These are phyloP conservation scores for Anthracocystis panici-leucophaei DNA, from an alignment of 1,284 basidiomycete species.

Conservation along the genomic window DNA sequence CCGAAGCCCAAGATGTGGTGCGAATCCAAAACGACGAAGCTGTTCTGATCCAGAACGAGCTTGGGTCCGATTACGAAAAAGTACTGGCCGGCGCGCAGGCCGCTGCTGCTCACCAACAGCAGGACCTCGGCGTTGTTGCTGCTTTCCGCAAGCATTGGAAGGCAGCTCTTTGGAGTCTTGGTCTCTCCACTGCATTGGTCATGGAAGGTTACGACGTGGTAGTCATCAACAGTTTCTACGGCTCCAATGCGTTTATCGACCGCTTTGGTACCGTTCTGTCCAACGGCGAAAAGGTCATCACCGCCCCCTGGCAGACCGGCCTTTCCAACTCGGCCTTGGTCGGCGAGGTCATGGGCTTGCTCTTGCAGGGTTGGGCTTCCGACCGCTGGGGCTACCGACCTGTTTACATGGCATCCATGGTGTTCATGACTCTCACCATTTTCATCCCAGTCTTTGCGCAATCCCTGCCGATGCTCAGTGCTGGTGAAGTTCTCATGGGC, in stretches of 20 bases:
- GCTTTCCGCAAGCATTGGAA: slow-evolving; percentile 70
- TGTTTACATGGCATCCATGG: slow-evolving; percentile 63
- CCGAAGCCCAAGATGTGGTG: slow-evolving; percentile 14
- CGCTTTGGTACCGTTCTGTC: slow-evolving; percentile 57
- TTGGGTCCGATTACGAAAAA: slow-evolving; percentile 55
- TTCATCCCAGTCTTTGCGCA: slow-evolving; percentile 70
- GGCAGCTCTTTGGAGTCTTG: slow-evolving; percentile 71
- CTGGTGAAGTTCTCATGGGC: slow-evolving; percentile 69
- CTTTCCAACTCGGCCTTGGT: slow-evolving; percentile 28
- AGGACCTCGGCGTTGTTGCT: slow-evolving; percentile 68
- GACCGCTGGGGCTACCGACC: slow-evolving; percentile 41
- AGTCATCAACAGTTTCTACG: slow-evolving; percentile 64
- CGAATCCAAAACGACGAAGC: slow-evolving; percentile 12
- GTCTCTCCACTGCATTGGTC: slow-evolving; percentile 71
- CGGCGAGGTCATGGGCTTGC: slow-evolving; percentile 45
- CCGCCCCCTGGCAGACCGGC: slow-evolving; percentile 72
- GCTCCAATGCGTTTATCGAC: slow-evolving; percentile 52
- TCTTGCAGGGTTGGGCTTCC: slow-evolving; percentile 31
- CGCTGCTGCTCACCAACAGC: slow-evolving; percentile 68
- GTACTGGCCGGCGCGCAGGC: slow-evolving; percentile 68
- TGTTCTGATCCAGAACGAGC: slow-evolving; percentile 3
- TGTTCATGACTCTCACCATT: slow-evolving; percentile 67
- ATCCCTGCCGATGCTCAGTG: slow-evolving; percentile 67
- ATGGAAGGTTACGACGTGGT: slow-evolving; percentile 72
- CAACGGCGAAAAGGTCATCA: slow-evolving; percentile 49